These are phyloP conservation scores for Neoascochyta sp. DNA, from an alignment of 2,329 filamentous ascomycete species.

Conservation along the genomic window DNA sequence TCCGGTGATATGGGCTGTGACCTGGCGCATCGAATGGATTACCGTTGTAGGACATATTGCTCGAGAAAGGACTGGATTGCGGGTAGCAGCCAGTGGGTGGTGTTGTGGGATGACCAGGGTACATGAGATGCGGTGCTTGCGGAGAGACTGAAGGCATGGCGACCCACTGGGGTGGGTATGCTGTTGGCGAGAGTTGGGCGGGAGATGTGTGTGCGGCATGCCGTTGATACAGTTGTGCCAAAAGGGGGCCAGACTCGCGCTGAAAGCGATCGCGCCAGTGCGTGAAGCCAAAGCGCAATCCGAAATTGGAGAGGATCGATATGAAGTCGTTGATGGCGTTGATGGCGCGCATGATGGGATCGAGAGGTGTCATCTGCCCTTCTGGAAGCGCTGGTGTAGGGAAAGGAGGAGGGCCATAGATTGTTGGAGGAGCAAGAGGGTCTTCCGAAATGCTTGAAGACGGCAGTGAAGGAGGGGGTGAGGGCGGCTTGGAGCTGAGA, in stretches of 20 bases:
- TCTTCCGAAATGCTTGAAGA: conserved; percentile 29
- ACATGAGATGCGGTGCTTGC: conserved; percentile 22
- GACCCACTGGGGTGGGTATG: conserved; percentile 27
- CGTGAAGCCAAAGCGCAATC: conserved; percentile 48
- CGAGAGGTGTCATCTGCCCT: conserved; percentile 22
- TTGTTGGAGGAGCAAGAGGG: conserved; percentile 33
- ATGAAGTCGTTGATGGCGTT: conserved; percentile 48
- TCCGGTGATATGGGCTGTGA: conserved; percentile 14
- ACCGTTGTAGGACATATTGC: conserved; percentile 26
- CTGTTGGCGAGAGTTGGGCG: conserved; percentile 10
- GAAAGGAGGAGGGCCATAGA: conserved; percentile 30
- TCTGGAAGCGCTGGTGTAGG: conserved; percentile 26
- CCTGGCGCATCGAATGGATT: conserved; percentile 17
- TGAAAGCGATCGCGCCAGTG: conserved; percentile 50
- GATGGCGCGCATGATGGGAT: conserved; percentile 42
- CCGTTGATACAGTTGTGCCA: conserved; percentile 42
- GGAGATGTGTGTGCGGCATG: conserved; percentile 25
- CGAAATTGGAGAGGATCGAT: conserved; percentile 45
- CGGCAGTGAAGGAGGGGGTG: conserved; percentile 33
- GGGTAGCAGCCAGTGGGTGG: conserved; percentile 27
- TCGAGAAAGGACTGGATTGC: conserved; percentile 27
- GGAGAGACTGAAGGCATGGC: conserved; percentile 22
- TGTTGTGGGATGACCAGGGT: conserved; percentile 26
- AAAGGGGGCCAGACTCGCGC: conserved; percentile 42
- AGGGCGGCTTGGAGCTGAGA: conserved; percentile 41